A percentile compares a stretch with the other conserved stretches of the same genome.
Evolutionary conservation across 768 basidiomycete species (phyloP).

Genomic region (Naganishia friedmannii): DNA sequence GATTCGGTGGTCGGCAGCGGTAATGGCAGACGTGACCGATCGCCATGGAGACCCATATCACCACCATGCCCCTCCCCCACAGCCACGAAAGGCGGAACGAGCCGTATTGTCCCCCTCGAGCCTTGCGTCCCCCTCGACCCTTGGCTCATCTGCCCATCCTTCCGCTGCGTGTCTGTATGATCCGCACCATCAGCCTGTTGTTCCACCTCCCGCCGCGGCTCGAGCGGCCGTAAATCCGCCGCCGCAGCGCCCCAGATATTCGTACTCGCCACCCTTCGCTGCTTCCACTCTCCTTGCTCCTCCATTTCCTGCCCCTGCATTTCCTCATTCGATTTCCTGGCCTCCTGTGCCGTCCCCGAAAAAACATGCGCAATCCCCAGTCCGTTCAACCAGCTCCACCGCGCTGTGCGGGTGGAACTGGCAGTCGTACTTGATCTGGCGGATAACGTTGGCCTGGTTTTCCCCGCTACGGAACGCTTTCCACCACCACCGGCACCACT

Average conservation of each 20-base stretch:
- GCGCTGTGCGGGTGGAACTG: not conserved
- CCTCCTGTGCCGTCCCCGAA: not conserved
- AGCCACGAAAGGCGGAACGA: not conserved
- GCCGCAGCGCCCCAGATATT: slow-evolving; percentile 13
- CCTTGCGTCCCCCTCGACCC: not conserved
- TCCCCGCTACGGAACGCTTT: too few relatives aligned
- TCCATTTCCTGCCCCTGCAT: not conserved
- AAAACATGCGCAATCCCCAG: slow-evolving; percentile 21
- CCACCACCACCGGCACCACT: too few relatives aligned
- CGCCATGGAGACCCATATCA: too few relatives aligned
- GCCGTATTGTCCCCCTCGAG: slow-evolving; percentile 4
- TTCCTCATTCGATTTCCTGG: too few relatives aligned
- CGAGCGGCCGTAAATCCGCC: not conserved
- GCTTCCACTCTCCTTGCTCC: too few relatives aligned
- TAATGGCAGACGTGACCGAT: not conserved
- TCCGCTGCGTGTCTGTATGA: not conserved
- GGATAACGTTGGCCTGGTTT: not conserved
- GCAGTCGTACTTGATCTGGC: not conserved
- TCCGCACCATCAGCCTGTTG: not conserved
- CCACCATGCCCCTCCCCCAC: too few relatives aligned
- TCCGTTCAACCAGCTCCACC: slow-evolving; percentile 21
- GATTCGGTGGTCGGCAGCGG: not conserved
- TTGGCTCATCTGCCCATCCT: not conserved
- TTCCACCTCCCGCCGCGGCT: not conserved
- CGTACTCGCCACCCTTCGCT: not conserved